Percentiles rank a stretch among this genome's conserved stretches.
Evolutionary conservation across 345 rosid species (phyloP).

Genomic region (Salix koriyanagi): DNA sequence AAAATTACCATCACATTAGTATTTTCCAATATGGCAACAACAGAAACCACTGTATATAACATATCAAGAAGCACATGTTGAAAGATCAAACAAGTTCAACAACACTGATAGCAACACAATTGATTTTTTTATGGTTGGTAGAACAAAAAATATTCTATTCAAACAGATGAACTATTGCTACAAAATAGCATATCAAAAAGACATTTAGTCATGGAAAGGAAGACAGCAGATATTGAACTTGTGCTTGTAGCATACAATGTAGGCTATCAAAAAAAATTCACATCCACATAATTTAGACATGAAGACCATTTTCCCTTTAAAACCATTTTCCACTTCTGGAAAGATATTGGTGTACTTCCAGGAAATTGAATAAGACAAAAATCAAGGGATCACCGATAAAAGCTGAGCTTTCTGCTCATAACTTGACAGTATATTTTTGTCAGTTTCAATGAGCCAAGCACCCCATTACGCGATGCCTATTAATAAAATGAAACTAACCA

Average conservation of each 20-base stretch:
- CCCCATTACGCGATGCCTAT: background rate
- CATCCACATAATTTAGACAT: background rate
- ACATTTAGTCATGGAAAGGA: background rate
- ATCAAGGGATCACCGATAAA: background rate
- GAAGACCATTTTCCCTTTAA: background rate
- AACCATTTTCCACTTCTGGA: background rate
- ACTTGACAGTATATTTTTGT: background rate
- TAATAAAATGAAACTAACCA: background rate
- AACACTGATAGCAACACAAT: background rate
- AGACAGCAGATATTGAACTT: background rate
- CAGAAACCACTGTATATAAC: background rate
- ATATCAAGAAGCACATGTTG: background rate
- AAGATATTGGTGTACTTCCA: background rate
- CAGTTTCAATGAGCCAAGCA: background rate
- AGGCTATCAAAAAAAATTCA: constrained; percentile 4
- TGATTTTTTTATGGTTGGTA: background rate
- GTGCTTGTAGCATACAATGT: background rate
- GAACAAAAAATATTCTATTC: background rate
- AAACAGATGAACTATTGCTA: background rate
- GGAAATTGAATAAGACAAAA: background rate
- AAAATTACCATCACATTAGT: constrained; percentile 8
- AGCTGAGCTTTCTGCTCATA: background rate
- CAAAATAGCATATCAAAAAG: constrained; percentile 4
- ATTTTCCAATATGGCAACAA: constrained; percentile 5
- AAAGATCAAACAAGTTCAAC: background rate